Conservation (phyloP, 805 yeast genomes). For the Schwanniomyces sp. region DNA sequence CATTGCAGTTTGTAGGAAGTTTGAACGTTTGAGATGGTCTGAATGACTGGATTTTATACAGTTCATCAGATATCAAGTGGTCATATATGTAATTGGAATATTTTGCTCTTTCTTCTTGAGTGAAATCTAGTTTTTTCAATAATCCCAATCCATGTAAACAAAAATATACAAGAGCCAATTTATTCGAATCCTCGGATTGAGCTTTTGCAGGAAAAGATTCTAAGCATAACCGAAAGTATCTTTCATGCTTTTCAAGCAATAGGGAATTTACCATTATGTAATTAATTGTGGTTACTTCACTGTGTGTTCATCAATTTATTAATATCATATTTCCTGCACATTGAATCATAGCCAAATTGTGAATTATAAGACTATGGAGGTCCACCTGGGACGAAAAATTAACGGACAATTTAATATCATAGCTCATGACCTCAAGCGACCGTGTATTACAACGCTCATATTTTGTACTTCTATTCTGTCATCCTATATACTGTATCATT, state of each 20-base stretch:
- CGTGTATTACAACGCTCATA: background rate
- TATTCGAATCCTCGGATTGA: conserved; percentile 68
- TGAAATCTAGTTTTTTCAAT: conserved; percentile 33
- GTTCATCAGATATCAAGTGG: conserved; percentile 38
- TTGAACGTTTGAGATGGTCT: conserved; percentile 56
- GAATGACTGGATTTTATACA: conserved; percentile 45
- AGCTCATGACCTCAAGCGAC: background rate
- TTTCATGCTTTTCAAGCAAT: conserved; percentile 32
- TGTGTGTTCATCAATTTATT: background rate
- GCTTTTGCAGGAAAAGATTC: conserved; percentile 52
- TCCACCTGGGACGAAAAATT: background rate
- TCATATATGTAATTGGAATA: conserved; percentile 45
- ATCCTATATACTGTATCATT: too few species aligned
- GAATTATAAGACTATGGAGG: background rate
- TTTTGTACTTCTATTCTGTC: background rate
- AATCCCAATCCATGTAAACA: conserved; percentile 61
- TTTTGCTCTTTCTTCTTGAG: conserved; percentile 19
- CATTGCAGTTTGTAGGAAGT: conserved; percentile 11
- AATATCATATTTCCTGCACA: background rate
- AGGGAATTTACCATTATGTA: conserved; percentile 6
- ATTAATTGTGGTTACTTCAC: background rate
- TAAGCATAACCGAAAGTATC: conserved; percentile 53
- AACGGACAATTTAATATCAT: background rate
- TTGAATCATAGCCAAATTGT: background rate
- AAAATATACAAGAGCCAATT: conserved; percentile 69